Conservation (phyloP, 2,329 filamentous ascomycete genomes). For the Alternaria ethzedia region DNA sequence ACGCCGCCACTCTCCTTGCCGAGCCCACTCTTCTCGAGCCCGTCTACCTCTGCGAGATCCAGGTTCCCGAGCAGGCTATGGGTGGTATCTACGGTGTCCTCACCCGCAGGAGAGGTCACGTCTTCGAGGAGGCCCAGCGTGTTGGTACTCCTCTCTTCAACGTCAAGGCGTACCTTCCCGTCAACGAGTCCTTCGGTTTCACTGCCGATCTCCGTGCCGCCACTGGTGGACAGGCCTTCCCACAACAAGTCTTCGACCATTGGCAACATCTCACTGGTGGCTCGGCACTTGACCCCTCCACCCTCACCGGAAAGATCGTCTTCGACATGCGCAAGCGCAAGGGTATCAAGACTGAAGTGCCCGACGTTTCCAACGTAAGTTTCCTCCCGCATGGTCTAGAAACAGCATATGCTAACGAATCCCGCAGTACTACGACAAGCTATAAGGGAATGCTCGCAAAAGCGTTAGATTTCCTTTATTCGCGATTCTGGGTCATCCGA, state of each 20-base stretch:
- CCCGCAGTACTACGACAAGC: conserved; percentile 95
- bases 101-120: conserved; percentile 96
- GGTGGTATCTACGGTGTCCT: conserved; percentile 99
- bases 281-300: conserved; percentile 81
- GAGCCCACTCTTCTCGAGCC: conserved; percentile 93
- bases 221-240: conserved; percentile 98
- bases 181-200: conserved; percentile 99
- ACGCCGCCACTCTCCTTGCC: conserved; percentile 88
- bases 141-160: conserved; percentile 99
- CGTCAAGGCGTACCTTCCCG: conserved; percentile 95
- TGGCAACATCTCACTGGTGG: conserved; percentile 97
- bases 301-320: conserved; percentile 84
- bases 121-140: conserved; percentile 98
- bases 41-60: conserved; percentile 98
- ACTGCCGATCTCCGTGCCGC: conserved; percentile 92
- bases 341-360: conserved; percentile 97
- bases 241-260: conserved; percentile 98
- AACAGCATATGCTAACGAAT: conserved; percentile 47
- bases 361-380: conserved; percentile 94
- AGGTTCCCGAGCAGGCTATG: conserved; percentile 98
- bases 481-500: conserved; percentile 40
- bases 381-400: background rate
- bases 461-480: conserved; percentile 53
- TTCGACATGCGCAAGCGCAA: conserved; percentile 96
- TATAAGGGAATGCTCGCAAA: conserved; percentile 68